phyloP scores from a whole-genome alignment of 257 asterid genomes.

The Gentiana dahurica region DNA sequence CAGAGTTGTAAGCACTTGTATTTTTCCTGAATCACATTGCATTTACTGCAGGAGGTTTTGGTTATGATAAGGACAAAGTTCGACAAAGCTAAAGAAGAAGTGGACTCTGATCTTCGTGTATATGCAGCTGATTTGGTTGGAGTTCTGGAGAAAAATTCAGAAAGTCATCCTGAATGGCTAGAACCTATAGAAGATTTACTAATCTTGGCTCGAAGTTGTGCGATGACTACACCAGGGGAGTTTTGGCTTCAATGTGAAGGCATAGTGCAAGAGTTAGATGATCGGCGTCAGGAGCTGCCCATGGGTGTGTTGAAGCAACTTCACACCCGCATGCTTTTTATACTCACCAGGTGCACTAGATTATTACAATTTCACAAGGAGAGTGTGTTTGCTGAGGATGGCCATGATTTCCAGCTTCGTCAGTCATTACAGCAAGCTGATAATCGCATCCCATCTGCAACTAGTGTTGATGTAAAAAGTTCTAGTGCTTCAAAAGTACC shows the following conservation, averaged over 20 bases:
- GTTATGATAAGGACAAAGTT: constrained; percentile 81
- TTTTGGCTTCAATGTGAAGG: constrained; percentile 99
- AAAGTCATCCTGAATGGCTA: constrained; percentile 91
- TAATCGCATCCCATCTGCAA: constrained; percentile 30
- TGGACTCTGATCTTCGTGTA: constrained; percentile 87
- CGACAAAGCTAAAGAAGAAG: constrained; percentile 99
- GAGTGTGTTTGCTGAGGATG: constrained; percentile 88
- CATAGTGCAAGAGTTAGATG: constrained; percentile 96
- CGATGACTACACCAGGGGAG: constrained; percentile 88
- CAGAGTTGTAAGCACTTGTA: constrained; percentile 14
- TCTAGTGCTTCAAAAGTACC: constrained; percentile 35
- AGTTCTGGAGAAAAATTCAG: constrained; percentile 81
- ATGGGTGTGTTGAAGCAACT: constrained; percentile 88
- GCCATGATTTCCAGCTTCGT: constrained; percentile 55
- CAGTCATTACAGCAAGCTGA: constrained; percentile 82
- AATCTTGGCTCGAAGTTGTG: constrained; percentile 88
- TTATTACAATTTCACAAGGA: constrained; percentile 96
- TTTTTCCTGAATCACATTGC: constrained; percentile 14
- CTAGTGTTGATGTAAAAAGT: constrained; percentile 32
- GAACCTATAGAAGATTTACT: constrained; percentile 95
- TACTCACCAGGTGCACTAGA: constrained; percentile 95
- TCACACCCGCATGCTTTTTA: constrained; percentile 97
- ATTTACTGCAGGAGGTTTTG: constrained; percentile 68
- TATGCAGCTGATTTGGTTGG: constrained; percentile 96
- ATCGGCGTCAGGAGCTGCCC: constrained; percentile 95